phyloP scores from a whole-genome alignment of 2,329 filamentous ascomycete genomes.

The Fusarium hainanense region DNA sequence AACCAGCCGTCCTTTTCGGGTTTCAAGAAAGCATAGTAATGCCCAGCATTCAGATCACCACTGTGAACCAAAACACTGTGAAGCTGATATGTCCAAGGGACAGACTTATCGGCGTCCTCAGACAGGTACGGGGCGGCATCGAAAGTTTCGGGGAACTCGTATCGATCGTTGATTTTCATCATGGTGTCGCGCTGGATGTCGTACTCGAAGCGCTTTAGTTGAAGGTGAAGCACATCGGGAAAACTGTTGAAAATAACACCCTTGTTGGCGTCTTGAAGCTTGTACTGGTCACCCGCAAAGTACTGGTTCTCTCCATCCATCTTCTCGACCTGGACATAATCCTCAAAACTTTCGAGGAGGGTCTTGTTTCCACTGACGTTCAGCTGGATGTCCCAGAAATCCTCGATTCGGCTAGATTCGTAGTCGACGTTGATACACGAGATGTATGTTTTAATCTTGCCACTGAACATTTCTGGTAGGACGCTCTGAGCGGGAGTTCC shows the following conservation, averaged over 20 bases:
- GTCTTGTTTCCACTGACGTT: conserved; percentile 96
- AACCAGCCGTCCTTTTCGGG: conserved; percentile 93
- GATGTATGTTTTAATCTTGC: conserved; percentile 98
- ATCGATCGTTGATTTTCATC: conserved; percentile 98
- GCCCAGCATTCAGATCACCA: conserved; percentile 94
- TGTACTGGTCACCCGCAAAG: conserved; percentile 87
- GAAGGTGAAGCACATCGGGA: conserved; percentile 91
- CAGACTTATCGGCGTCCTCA: conserved; percentile 85
- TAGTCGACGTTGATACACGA: conserved; percentile 99
- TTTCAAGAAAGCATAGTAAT: conserved; percentile 98
- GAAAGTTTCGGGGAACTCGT: conserved; percentile 87
- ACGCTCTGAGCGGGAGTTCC: conserved; percentile 91
- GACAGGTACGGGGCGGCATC: conserved; percentile 89
- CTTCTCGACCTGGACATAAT: conserved; percentile 96
- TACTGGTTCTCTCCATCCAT: conserved; percentile 99
- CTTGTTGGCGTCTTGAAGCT: conserved; percentile 96
- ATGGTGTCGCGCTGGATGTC: conserved; percentile 95
- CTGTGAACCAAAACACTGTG: conserved; percentile 97
- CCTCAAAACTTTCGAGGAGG: conserved; percentile 91
- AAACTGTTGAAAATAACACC: conserved; percentile 97
- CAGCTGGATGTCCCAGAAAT: conserved; percentile 99
- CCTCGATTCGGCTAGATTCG: conserved; percentile 93
- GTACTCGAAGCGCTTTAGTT: conserved; percentile 98
- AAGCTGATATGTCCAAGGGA: conserved; percentile 90
- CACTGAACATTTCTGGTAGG: conserved; percentile 90